A percentile compares a stretch with the other conserved stretches of the same genome.
Evolutionary conservation across 2,329 filamentous ascomycete genomes (phyloP).

Genomic region (Aspergillus brasiliensis): DNA sequence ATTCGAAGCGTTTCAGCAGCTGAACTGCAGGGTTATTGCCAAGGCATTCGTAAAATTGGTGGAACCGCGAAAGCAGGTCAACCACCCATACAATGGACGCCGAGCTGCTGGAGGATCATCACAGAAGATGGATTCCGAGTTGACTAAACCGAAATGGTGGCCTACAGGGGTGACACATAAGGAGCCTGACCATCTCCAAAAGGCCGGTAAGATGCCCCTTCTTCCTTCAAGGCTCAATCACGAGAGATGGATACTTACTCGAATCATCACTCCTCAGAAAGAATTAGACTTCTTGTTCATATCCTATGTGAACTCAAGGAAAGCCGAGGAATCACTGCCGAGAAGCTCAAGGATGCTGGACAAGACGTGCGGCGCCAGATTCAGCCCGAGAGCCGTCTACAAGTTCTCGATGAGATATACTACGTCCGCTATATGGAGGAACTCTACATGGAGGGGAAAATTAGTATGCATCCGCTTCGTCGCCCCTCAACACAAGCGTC

Average conservation of each 20-base stretch:
- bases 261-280: constrained; percentile 29
- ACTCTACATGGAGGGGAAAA: constrained; percentile 38
- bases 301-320: constrained; percentile 42
- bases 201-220: constrained; percentile 36
- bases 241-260: neutral
- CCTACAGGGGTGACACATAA: constrained; percentile 43
- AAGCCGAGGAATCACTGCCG: constrained; percentile 39
- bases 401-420: constrained; percentile 46
- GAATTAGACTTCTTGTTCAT: constrained; percentile 43
- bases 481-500: neutral
- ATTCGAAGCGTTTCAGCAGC: constrained; percentile 45
- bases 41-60: constrained; percentile 48
- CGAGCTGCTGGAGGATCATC: constrained; percentile 20
- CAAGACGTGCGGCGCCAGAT: constrained; percentile 44
- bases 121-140: constrained; percentile 39
- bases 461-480: constrained; percentile 30
- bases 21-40: constrained; percentile 45
- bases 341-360: constrained; percentile 42
- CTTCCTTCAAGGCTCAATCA: neutral
- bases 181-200: constrained; percentile 49
- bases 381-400: constrained; percentile 35
- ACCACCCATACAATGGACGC: constrained; percentile 49
- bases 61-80: constrained; percentile 48
- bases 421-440: constrained; percentile 43
- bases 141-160: constrained; percentile 46